Percentiles rank a stretch among this genome's conserved stretches.
phyloP scores from a whole-genome alignment of 257 asterid genomes.

The Voacanga thouarsii region DNA sequence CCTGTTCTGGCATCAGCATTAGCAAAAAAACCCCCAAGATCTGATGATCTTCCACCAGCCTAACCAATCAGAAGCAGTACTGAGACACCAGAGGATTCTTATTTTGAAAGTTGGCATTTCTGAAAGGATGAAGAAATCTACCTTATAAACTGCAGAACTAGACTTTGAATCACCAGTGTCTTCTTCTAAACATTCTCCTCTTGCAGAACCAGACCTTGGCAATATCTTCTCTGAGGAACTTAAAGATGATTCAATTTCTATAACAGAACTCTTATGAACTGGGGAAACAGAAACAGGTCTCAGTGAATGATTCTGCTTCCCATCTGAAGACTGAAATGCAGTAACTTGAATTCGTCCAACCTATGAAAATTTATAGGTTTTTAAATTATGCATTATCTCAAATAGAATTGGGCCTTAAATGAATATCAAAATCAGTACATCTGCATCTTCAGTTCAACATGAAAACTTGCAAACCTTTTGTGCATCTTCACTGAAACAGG shows the following conservation, averaged over 20 bases:
- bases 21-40: slow-evolving; percentile 65
- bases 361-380: slow-evolving; percentile 39
- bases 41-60: slow-evolving; percentile 67
- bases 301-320: slow-evolving; percentile 67
- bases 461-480: slow-evolving; percentile 58
- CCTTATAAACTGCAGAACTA: slow-evolving; percentile 52
- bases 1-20: slow-evolving; percentile 64
- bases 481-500: slow-evolving; percentile 98
- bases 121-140: slow-evolving; percentile 19
- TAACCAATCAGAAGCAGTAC: slow-evolving; percentile 41
- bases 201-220: slow-evolving; percentile 37
- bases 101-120: not conserved
- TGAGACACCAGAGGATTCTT: not conserved
- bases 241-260: slow-evolving; percentile 63
- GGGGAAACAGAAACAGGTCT: slow-evolving; percentile 63
- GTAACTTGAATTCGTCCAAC: slow-evolving; percentile 94
- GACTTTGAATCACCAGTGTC: slow-evolving; percentile 76
- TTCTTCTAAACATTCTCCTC: slow-evolving; percentile 45
- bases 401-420: slow-evolving; percentile 66
- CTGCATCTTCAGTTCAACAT: not conserved
- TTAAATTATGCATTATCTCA: slow-evolving; percentile 8
- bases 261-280: slow-evolving; percentile 46
- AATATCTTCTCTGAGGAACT: slow-evolving; percentile 62
- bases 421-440: slow-evolving; percentile 52
- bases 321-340: slow-evolving; percentile 97